These are phyloP conservation scores for Pigoraptor vietnamica DNA, from an alignment of 78 protist genomes.

Conservation along the genomic window DNA sequence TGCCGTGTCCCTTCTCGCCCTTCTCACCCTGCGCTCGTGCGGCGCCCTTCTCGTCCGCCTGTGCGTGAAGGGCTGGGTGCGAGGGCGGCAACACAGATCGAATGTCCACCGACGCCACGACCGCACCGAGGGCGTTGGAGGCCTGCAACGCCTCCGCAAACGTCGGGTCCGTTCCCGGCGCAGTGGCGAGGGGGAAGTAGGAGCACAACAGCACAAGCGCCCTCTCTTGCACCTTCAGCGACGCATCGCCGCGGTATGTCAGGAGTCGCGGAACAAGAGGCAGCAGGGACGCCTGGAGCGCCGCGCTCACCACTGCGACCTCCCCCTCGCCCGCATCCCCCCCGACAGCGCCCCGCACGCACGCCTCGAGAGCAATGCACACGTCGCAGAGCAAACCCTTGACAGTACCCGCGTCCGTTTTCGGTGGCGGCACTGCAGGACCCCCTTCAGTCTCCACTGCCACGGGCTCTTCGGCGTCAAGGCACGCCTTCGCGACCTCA, in stretches of 20 bases:
- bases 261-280: neutral
- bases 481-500: neutral
- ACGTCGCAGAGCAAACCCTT: neutral
- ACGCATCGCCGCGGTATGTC: neutral
- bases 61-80: neutral
- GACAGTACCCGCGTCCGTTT: neutral
- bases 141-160: neutral
- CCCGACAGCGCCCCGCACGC: neutral
- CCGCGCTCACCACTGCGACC: neutral
- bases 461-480: neutral
- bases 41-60: neutral
- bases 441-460: neutral
- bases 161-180: neutral
- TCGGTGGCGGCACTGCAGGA: neutral
- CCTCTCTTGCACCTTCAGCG: neutral
- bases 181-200: neutral
- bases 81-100: neutral
- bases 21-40: neutral
- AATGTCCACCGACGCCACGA: neutral
- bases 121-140: neutral
- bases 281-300: neutral
- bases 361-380: neutral
- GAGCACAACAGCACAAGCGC: neutral
- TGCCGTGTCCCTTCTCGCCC: no score
- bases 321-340: neutral